These are phyloP conservation scores for Gynandropsis gynandra DNA, from an alignment of 345 rosid species.

Conservation along the genomic window DNA sequence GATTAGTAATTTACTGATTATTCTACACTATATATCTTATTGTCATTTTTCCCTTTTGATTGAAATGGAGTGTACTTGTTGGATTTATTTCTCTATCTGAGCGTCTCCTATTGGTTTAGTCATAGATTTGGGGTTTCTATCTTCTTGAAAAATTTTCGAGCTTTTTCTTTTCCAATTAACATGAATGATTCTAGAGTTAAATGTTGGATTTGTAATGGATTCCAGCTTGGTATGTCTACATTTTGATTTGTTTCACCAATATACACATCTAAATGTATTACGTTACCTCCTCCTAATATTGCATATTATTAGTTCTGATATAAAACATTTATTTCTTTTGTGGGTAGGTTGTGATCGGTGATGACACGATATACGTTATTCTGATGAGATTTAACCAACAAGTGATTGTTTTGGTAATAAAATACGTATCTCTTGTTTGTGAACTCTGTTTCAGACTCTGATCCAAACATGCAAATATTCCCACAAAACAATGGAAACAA, in stretches of 20 bases:
- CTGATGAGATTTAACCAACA: neutral
- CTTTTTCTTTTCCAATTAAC: neutral
- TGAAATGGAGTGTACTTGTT: too few species aligned
- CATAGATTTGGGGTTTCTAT: conserved; percentile 1
- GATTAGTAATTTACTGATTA: too few species aligned
- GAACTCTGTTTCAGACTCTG: conserved; percentile 42
- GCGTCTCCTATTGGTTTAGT: neutral
- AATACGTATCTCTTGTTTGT: conserved; percentile 15
- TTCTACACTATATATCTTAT: too few species aligned
- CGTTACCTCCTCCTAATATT: neutral
- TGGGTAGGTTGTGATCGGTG: conserved; percentile 55
- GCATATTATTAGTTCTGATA: neutral
- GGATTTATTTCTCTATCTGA: too few species aligned
- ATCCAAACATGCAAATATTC: conserved; percentile 61
- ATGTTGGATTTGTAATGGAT: neutral
- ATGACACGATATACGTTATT: conserved; percentile 35
- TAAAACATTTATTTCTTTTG: neutral
- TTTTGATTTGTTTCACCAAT: neutral
- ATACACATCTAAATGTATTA: conserved; percentile 3
- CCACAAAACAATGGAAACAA: conserved; percentile 55
- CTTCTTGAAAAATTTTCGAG: neutral
- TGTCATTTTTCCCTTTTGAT: too few species aligned
- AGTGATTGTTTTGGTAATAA: neutral
- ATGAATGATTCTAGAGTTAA: conserved; percentile 1
- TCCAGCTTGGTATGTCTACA: conserved; percentile 4